These are phyloP conservation scores for Metschnikowia baotianmanensis DNA, from an alignment of 805 yeast species.

Conservation along the genomic window DNA sequence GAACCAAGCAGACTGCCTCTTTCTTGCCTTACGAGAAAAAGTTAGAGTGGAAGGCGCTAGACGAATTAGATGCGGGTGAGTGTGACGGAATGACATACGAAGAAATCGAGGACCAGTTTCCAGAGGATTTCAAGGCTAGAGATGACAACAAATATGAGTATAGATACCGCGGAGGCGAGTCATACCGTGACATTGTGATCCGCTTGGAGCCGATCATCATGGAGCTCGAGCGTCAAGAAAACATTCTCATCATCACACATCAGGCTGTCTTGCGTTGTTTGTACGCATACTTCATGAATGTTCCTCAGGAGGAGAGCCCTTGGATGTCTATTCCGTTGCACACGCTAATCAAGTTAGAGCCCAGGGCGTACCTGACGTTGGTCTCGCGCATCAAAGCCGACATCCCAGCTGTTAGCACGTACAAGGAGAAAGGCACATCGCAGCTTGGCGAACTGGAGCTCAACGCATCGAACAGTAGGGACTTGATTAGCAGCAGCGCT, in stretches of 20 bases:
- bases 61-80: slow-evolving; percentile 95
- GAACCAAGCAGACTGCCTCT: slow-evolving; percentile 93
- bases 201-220: slow-evolving; percentile 95
- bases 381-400: slow-evolving; percentile 92
- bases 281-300: slow-evolving; percentile 97
- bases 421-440: slow-evolving; percentile 89
- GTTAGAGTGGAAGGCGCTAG: slow-evolving; percentile 93
- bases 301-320: slow-evolving; percentile 95
- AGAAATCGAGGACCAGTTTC: slow-evolving; percentile 78
- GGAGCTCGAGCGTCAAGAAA: slow-evolving; percentile 97
- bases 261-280: slow-evolving; percentile 96
- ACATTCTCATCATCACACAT: slow-evolving; percentile 92
- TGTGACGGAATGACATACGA: slow-evolving; percentile 98
- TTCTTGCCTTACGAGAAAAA: slow-evolving; percentile 71
- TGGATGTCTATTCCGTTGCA: slow-evolving; percentile 99
- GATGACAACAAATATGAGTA: slow-evolving; percentile 96
- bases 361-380: slow-evolving; percentile 87
- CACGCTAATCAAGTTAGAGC: slow-evolving; percentile 89
- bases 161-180: slow-evolving; percentile 95
- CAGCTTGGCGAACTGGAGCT: slow-evolving; percentile 52
- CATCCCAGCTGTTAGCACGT: slow-evolving; percentile 96
- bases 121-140: slow-evolving; percentile 93
- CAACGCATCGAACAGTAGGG: slow-evolving; percentile 46
- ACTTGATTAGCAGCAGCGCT: slow-evolving; percentile 42
- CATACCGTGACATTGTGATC: slow-evolving; percentile 91